Percentiles rank a stretch among this genome's conserved stretches.
These are phyloP conservation scores for Rhynchospora breviuscula DNA, from an alignment of 176 grass and related monocot species.

Conservation along the genomic window DNA sequence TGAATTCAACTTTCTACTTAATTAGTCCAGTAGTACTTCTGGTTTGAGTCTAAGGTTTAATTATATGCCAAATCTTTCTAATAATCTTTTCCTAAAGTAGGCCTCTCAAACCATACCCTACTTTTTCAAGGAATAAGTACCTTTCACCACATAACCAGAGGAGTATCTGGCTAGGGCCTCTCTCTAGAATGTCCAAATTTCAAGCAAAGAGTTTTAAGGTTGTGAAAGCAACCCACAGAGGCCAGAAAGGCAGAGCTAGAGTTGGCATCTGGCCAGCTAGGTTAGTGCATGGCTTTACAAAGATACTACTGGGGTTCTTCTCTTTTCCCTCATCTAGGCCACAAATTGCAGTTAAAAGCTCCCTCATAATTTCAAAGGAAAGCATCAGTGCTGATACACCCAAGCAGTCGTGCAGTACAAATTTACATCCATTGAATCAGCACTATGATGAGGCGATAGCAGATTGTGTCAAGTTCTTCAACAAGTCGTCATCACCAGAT, in stretches of 20 bases:
- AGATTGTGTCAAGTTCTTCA: constrained; percentile 89
- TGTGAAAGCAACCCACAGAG: constrained; percentile 36
- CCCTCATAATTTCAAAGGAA: constrained; percentile 20
- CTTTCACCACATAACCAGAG: constrained; percentile 18
- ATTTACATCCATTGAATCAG: constrained; percentile 55
- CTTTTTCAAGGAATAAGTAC: constrained; percentile 34
- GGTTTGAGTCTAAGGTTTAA: constrained; percentile 1
- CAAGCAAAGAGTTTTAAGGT: constrained; percentile 52
- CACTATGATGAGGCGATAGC: constrained; percentile 93
- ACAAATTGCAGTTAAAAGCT: constrained; percentile 44
- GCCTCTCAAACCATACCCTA: constrained; percentile 6
- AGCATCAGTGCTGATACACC: not conserved
- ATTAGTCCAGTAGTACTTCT: not conserved
- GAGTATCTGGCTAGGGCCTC: constrained; percentile 12
- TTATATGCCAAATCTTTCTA: constrained; percentile 15
- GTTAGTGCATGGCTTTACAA: constrained; percentile 58
- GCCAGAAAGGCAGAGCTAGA: constrained; percentile 23
- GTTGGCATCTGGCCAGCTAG: constrained; percentile 49
- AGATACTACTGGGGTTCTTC: constrained; percentile 67
- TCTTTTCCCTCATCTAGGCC: constrained; percentile 35
- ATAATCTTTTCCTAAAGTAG: not conserved
- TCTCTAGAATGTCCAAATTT: constrained; percentile 48
- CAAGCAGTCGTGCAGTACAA: constrained; percentile 51
- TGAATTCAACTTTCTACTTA: not conserved
- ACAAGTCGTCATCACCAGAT: constrained; percentile 39